phyloP scores from a whole-genome alignment of 148 eudicot genomes.

The Rhododendron simsii region DNA sequence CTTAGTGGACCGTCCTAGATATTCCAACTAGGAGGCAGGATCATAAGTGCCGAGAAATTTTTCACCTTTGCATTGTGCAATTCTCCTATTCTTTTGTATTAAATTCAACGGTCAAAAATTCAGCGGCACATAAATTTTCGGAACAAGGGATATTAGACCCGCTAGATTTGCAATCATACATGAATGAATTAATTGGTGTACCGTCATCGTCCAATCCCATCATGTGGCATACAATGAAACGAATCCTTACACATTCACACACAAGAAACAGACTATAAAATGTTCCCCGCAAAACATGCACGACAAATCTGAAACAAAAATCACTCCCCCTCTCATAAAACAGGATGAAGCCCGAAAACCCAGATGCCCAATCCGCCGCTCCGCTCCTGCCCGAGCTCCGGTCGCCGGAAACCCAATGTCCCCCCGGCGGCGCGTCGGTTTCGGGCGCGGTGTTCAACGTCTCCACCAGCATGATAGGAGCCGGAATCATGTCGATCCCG shows the following conservation, averaged over 20 bases:
- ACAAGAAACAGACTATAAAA: neutral
- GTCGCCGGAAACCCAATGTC: neutral
- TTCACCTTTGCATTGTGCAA: no score
- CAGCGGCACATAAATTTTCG: no score
- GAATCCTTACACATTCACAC: neutral
- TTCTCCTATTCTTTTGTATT: no score
- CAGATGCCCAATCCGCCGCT: conserved; percentile 13
- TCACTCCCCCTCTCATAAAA: neutral
- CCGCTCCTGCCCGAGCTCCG: conserved; percentile 32
- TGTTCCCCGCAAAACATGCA: neutral
- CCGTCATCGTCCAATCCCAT: neutral
- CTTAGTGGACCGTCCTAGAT: no score
- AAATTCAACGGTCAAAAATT: no score
- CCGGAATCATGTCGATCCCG: conserved; percentile 94
- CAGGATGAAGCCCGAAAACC: conserved; percentile 18
- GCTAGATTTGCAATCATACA: no score
- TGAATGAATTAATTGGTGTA: neutral
- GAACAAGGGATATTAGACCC: no score
- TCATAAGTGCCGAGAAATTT: no score
- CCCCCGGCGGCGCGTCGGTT: conserved; percentile 33
- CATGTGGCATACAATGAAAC: neutral
- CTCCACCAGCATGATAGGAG: conserved; percentile 84
- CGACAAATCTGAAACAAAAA: neutral
- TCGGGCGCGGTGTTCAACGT: conserved; percentile 73
- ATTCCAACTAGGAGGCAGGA: no score